These are phyloP conservation scores for Crepidotus variabilis DNA, from an alignment of 768 basidiomycete species.

Conservation along the genomic window DNA sequence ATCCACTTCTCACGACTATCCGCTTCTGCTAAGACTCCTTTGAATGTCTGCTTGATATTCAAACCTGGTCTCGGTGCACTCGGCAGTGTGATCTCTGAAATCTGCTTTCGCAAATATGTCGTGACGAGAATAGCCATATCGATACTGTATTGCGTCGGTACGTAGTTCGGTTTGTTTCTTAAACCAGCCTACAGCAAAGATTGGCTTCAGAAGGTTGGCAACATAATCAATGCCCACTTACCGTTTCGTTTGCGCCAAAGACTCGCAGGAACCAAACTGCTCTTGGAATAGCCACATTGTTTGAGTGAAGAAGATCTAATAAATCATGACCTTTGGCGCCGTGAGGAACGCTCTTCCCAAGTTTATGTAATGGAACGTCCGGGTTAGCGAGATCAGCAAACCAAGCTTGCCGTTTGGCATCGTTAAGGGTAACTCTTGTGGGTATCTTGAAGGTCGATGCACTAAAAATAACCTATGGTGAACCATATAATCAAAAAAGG, in stretches of 20 bases:
- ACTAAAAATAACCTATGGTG: slow-evolving; percentile 27
- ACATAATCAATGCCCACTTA: slow-evolving; percentile 23
- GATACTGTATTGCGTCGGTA: slow-evolving; percentile 77
- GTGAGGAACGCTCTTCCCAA: slow-evolving; percentile 84
- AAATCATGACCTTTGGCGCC: slow-evolving; percentile 84
- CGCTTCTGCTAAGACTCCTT: slow-evolving; percentile 69
- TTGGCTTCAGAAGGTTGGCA: not conserved
- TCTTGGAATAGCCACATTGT: slow-evolving; percentile 73
- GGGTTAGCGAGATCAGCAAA: slow-evolving; percentile 81
- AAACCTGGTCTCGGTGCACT: slow-evolving; percentile 72
- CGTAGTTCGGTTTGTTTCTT: slow-evolving; percentile 75
- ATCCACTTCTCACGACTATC: slow-evolving; percentile 75
- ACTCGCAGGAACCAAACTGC: slow-evolving; percentile 89
- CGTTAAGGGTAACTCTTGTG: slow-evolving; percentile 77
- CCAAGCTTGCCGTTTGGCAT: slow-evolving; percentile 77
- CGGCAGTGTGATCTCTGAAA: slow-evolving; percentile 75
- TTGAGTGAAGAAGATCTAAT: slow-evolving; percentile 71
- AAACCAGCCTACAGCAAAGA: slow-evolving; percentile 54
- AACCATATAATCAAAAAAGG: not conserved
- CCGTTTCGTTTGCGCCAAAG: slow-evolving; percentile 85
- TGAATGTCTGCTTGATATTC: slow-evolving; percentile 83
- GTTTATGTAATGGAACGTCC: slow-evolving; percentile 72
- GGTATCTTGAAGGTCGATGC: slow-evolving; percentile 74
- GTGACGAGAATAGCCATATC: slow-evolving; percentile 85
- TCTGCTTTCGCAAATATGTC: slow-evolving; percentile 78